Evolutionary conservation across 371 early-diverging fungal species (phyloP), one percentile per base, ranked within the genome.

Genomic region (Mortierella polycephala): DNA sequence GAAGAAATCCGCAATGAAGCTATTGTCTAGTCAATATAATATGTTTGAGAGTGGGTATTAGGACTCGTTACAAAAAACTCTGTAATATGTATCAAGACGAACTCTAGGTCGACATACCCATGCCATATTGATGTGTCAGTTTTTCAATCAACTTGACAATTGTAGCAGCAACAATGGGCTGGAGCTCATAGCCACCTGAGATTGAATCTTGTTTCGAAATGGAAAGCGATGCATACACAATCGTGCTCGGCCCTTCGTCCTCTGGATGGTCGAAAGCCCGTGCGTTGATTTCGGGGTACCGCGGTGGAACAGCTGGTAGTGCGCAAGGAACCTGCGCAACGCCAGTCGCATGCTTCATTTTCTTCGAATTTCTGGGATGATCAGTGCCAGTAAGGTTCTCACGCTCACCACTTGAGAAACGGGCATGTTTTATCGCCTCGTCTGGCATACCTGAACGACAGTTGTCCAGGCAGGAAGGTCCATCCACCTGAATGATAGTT

Each of bases 1-100:
- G 62, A 91, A 92, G 63, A 92, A 92, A 58, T 92, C 92, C 10
- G 88, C 82, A 84, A 90, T 79, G 64, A 90, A 87, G 1, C 86
- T 83, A 58, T 88, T 88, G 60, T 92, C 92, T 87, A 71, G 4
- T 30, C 4, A 30, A 30, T 30, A 30, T 30, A 30, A 30, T 4
- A 30, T 30, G 30, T n/a, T n/a, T 21, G 51, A 11, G 20, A 58
- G 1, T 41, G 12, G 20, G 57, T 6, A 52, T 21, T 11, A 21
- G 23, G 54, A 13, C 10, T 11, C 13, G 12, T 18, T 16, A 12
- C 14, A n/a, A 16, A 9, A 42, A 18, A 54, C 37, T 9, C 13
- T 45, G 42, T 37, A 37, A 53, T 49, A 8, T 30, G 23, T 14
- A 41, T 49, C 49, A 20, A 14, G 13, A 0, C 7, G n/a, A 54